Evolutionary conservation across 371 early-diverging fungal genomes (phyloP).

Genomic region (Parasitella parasitica): DNA sequence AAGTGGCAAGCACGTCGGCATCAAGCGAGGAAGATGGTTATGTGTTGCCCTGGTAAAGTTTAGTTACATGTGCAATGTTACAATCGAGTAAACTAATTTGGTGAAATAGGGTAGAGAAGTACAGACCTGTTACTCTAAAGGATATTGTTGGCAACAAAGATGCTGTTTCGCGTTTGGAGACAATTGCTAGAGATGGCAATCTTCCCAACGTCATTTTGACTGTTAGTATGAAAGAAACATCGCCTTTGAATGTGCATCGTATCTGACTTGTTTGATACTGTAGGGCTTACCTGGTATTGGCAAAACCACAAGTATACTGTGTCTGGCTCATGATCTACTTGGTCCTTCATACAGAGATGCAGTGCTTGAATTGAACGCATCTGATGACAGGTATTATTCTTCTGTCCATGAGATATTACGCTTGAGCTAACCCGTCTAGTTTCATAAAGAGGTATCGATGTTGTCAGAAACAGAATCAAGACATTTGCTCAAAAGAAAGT

Average conservation of each 20-base stretch:
- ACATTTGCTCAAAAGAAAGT: conserved; percentile 98
- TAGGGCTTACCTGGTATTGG: conserved; percentile 98
- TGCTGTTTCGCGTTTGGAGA: conserved; percentile 83
- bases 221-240: conserved; percentile 50
- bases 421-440: too few species aligned
- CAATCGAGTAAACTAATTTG: neutral
- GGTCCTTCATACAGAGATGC: conserved; percentile 87
- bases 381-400: conserved; percentile 91
- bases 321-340: conserved; percentile 87
- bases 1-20: neutral
- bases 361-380: conserved; percentile 97
- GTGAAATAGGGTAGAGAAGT: conserved; percentile 91
- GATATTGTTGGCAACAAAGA: conserved; percentile 98
- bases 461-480: conserved; percentile 97
- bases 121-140: conserved; percentile 83
- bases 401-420: neutral
- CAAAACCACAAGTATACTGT: conserved; percentile 97
- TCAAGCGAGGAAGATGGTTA: neutral
- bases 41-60: neutral
- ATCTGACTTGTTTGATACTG: neutral
- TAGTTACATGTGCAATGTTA: too few species aligned
- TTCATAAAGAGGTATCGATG: conserved; percentile 89
- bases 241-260: neutral
- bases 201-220: conserved; percentile 97
- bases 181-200: conserved; percentile 89